Base-by-base conservation (phyloP, 352 stramenopile species). In the Thalassiosira pacifica region DNA sequence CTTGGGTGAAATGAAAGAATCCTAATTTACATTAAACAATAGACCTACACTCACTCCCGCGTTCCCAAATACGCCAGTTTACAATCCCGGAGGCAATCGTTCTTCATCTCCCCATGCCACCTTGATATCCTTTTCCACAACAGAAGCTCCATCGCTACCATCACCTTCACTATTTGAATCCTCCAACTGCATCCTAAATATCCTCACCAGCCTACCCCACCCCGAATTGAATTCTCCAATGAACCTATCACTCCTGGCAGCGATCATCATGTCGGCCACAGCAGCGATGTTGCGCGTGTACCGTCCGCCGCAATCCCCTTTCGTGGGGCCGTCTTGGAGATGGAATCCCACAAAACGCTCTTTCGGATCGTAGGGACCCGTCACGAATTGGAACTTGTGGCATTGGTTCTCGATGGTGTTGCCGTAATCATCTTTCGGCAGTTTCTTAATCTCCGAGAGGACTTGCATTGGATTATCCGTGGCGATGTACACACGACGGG, bases 191-290 rank as follows among this genome's bases (percentile, higher is more conserved):
- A 63, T 34, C 22, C 55, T 18, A 61, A 70, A 88, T 0, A 53
- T 64, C 27, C 59, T 29, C 10, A 83, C 59, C 16, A 83, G 59
- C 53, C 73, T 31, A 13, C 74, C 79, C 76, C 77, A 87, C 64
- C 83, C 83, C 1, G 76, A 85, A 87, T 86, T 87, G 34, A 76
- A 89, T 52, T 91, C 86, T 2, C 71, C 76, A 42, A 91, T 69
- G 64, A 87, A 87, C 22, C 63, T 73, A 34, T 85, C 24, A 48
- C 72, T 70, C 65, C 67, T 82, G 16, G 67, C 55, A n/a, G 83
- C 42, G 32, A 91, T 79, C 57, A 85, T 79, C 40, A 91, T 60
- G 76, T 91, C 86, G 37, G 79, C 76, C 64, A 91, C 70, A 10
- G 52, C 64, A 4, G 72, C 73, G 27, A 89, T 89, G 22, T 79